Conservation (phyloP, 805 yeast genomes). For the Ogataea paraovalis region DNA sequence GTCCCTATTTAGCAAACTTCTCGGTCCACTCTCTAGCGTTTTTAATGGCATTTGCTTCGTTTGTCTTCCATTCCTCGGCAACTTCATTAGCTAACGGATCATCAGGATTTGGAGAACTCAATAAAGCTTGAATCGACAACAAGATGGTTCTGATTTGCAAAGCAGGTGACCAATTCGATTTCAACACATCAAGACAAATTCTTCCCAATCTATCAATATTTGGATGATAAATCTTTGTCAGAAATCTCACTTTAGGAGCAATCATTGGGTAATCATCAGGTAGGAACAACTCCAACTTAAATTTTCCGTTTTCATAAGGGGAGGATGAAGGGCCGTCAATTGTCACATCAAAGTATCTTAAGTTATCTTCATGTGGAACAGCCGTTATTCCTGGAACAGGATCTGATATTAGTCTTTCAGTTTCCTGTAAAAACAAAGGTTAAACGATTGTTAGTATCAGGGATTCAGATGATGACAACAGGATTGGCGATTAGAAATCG, state of each 20-base stretch:
- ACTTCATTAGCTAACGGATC: constrained; percentile 98
- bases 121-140: constrained; percentile 84
- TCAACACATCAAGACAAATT: constrained; percentile 91
- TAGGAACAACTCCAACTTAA: constrained; percentile 77
- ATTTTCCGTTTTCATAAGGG: constrained; percentile 81
- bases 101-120: constrained; percentile 96
- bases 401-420: constrained; percentile 85
- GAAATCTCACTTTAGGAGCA: constrained; percentile 92
- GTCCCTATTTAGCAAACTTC: constrained; percentile 43
- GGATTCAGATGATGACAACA: background rate
- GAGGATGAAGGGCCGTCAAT: constrained; percentile 89
- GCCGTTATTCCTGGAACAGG: constrained; percentile 97
- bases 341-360: constrained; percentile 87
- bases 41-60: constrained; percentile 73
- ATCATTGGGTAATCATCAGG: constrained; percentile 99
- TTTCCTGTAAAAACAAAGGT: constrained; percentile 50
- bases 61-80: constrained; percentile 92
- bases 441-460: background rate
- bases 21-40: constrained; percentile 78
- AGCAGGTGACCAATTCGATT: constrained; percentile 97
- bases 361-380: constrained; percentile 87
- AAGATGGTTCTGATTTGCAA: constrained; percentile 90
- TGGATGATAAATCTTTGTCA: constrained; percentile 94
- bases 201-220: constrained; percentile 94
- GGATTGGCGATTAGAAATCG: too few species aligned